Base-by-base conservation (phyloP, 106 monocot species). In the Cymbidium sinense region DNA sequence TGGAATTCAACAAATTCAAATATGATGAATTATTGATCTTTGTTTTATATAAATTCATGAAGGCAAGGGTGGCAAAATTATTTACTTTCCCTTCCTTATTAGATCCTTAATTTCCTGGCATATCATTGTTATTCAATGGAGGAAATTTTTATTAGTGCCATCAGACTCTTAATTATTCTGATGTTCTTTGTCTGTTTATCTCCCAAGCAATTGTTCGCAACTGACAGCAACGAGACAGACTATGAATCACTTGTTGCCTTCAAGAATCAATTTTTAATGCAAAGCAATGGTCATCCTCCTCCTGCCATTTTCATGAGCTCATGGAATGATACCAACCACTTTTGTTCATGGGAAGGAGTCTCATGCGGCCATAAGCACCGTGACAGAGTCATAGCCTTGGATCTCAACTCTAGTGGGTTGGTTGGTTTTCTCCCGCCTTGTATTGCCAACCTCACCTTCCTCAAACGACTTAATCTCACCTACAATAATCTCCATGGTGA, bases 261-360 rank as follows among this genome's bases (percentile, higher is more conserved):
- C 25, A 62, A 62, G 61, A 25, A 62, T 27, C 61, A 62, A 1
- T 27, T 62, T 15, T 11, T 23, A 7, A 62, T 25, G 61, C 25
- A 62, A 62, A 27, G 61, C 47, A 13, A 47, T 47, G 11, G 2
- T 1, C 2, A 5, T 27, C 27, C 27, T 62, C n/a, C n/a, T n/a
- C 11, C 61, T 25, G 27, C 61, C 9, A 10, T 25, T 62, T 27
- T 47, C 47, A 13, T 15, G 23, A 62, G 61, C 35, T 86, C 89
- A 0, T 89, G 86, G 89, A 86, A 81, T 70, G 50, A 69, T 2
- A 74, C 81, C 54, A 54, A 74, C 73, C 34, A 43, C 29, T 67
- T 81, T 80, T 91, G 91, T 82, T 33, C 41, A 31, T 91, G 88
- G 91, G 21, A 0, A 4, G 88, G 91, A 2, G 79, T 91, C 70